Evolutionary conservation across 225 moss, liverwort and hornwort genomes (phyloP).

Genomic region (Marchantia polymorpha): DNA sequence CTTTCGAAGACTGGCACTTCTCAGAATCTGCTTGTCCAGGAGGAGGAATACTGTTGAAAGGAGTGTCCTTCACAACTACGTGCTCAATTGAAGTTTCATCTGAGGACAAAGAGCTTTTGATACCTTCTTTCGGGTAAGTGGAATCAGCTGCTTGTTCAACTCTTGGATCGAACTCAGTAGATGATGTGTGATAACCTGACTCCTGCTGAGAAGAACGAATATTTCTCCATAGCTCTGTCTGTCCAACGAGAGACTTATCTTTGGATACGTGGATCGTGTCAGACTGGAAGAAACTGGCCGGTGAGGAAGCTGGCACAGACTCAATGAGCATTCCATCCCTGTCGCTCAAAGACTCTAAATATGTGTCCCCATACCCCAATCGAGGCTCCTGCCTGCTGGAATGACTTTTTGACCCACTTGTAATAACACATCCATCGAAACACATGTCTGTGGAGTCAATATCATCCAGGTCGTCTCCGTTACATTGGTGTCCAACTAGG

Average conservation of each 20-base stretch:
- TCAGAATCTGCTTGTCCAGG: conserved; percentile 21
- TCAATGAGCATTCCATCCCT: conserved; percentile 25
- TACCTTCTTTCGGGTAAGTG: conserved; percentile 20
- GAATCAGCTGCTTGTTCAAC: conserved; percentile 27
- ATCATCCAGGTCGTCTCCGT: conserved; percentile 19
- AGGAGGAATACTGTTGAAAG: conserved; percentile 2
- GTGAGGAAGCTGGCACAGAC: conserved; percentile 25
- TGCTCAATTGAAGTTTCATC: background rate
- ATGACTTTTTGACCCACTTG: conserved; percentile 13
- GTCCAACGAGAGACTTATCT: conserved; percentile 11
- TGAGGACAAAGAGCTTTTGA: conserved; percentile 6
- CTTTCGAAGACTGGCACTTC: conserved; percentile 22
- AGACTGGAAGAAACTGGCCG: conserved; percentile 29
- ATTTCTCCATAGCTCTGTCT: conserved; percentile 21
- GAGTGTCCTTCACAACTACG: background rate
- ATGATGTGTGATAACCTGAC: conserved; percentile 26
- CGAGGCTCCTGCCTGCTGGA: conserved; percentile 14
- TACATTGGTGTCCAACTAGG: background rate
- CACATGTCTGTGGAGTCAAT: conserved; percentile 33
- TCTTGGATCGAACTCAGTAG: conserved; percentile 18
- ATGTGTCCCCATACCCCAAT: conserved; percentile 25
- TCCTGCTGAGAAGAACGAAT: conserved; percentile 27
- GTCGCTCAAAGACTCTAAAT: conserved; percentile 23
- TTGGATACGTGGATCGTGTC: conserved; percentile 17
- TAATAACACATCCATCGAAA: conserved; percentile 20